A percentile compares a stretch with the other conserved stretches of the same genome.
Evolutionary conservation across 2,329 filamentous ascomycete species (phyloP).

Genomic region (Fusarium continuum): DNA sequence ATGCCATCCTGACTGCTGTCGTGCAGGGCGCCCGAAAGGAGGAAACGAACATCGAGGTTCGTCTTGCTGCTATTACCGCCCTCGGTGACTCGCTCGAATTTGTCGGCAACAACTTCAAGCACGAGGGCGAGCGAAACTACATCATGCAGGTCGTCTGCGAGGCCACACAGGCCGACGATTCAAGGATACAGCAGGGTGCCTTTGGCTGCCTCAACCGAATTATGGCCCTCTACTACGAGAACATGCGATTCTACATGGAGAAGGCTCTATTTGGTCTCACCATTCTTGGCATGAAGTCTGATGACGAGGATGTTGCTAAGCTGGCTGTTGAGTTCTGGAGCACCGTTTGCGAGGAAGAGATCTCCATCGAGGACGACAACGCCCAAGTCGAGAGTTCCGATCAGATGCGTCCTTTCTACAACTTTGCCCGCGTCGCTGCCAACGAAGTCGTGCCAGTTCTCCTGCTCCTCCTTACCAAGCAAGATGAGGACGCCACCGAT

Average conservation of each 20-base stretch:
- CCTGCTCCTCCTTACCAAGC: conserved; percentile 87
- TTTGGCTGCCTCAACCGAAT: conserved; percentile 98
- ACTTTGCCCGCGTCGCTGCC: conserved; percentile 92
- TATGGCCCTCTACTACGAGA: conserved; percentile 98
- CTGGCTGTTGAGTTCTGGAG: conserved; percentile 99
- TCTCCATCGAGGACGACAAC: conserved; percentile 98
- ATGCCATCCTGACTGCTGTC: conserved; percentile 96
- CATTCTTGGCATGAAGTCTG: conserved; percentile 97
- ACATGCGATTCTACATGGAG: conserved; percentile 99
- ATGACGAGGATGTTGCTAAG: conserved; percentile 98
- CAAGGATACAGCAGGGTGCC: conserved; percentile 91
- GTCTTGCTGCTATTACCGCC: conserved; percentile 90
- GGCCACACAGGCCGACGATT: conserved; percentile 92
- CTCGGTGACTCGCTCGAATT: conserved; percentile 98
- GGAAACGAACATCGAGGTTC: conserved; percentile 89
- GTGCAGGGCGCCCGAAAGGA: conserved; percentile 98
- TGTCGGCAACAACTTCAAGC: conserved; percentile 97
- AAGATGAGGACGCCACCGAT: conserved; percentile 95
- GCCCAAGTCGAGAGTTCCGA: conserved; percentile 76
- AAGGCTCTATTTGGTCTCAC: conserved; percentile 98
- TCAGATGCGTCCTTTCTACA: conserved; percentile 91
- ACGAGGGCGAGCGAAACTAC: conserved; percentile 98
- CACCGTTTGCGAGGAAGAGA: conserved; percentile 99
- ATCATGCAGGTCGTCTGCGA: conserved; percentile 99
- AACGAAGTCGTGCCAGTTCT: conserved; percentile 94